phyloP scores from a whole-genome alignment of 192 early-diverging fungal genomes.

The Physocladia obscura region DNA sequence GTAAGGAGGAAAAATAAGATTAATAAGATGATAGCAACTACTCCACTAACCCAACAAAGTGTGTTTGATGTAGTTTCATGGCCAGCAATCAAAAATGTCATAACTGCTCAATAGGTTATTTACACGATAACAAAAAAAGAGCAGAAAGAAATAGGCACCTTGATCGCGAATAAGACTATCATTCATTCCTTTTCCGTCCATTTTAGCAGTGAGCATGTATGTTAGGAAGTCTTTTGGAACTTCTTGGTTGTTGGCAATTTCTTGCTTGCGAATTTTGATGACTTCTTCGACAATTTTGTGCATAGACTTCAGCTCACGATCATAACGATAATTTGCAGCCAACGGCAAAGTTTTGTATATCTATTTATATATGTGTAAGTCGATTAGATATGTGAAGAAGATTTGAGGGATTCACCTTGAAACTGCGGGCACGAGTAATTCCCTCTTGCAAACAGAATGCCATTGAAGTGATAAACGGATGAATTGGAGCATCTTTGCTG shows the following conservation, averaged over 20 bases:
- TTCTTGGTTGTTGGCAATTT: constrained; percentile 31
- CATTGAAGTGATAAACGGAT: constrained; percentile 45
- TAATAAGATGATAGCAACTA: too few species aligned
- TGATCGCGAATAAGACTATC: constrained; percentile 62
- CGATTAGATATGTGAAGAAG: neutral
- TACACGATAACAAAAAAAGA: neutral
- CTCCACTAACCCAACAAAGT: constrained; percentile 41
- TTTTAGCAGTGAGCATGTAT: constrained; percentile 57
- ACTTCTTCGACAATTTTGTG: constrained; percentile 49
- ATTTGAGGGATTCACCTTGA: constrained; percentile 1
- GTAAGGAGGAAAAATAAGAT: neutral
- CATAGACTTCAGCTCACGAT: constrained; percentile 44
- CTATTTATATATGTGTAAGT: constrained; percentile 8
- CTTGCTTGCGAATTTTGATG: constrained; percentile 43
- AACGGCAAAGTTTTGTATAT: constrained; percentile 49
- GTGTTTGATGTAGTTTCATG: constrained; percentile 59
- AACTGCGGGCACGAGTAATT: constrained; percentile 16
- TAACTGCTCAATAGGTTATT: constrained; percentile 25
- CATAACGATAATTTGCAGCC: constrained; percentile 40
- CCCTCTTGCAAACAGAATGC: constrained; percentile 38
- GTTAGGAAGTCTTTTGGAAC: constrained; percentile 50
- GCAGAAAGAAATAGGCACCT: neutral
- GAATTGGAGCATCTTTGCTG: constrained; percentile 13
- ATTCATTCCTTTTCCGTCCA: constrained; percentile 29
- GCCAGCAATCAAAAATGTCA: constrained; percentile 64